Evolutionary conservation across 2,329 filamentous ascomycete genomes (phyloP), one percentile per base, ranked within the genome.

Genomic region (Calonectria multiphialidica): DNA sequence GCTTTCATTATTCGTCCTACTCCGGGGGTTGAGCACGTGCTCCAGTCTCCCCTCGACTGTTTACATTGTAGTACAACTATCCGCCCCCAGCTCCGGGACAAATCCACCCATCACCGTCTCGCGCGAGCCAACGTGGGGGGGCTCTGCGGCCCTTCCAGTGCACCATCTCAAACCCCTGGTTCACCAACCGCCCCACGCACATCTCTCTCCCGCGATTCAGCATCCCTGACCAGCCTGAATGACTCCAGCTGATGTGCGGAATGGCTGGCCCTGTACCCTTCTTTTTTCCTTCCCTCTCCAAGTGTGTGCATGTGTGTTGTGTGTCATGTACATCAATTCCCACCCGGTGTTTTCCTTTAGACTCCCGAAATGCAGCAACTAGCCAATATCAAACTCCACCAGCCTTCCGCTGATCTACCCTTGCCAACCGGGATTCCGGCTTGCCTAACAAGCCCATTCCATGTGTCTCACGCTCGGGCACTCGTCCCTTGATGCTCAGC

Each of bases 31-130:
- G 77, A 77, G 77, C 77, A 79, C 77, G 77, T 79, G 77, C 75
- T 67, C 61, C 62, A 57, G 50, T 76, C 50, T 70, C 35, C 67
- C 47, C 53, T 55, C 45, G 16, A 62, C 37, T 64, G 59, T 59
- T 33, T 59, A 47, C 44, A 47, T 10, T 37, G 44, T 47, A 40
- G 42, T 50, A 33, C 68, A 59, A 57, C 61, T 59, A 64, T 71
- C 53, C 69, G 72, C 64, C 71, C 70, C 68, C 68, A 66, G 68
- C 65, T 71, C 55, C 53, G 55, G 63, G 50, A 45, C 68, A 79
- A 75, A 74, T 64, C 78, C 77, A 78, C 78, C 78, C 78, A 80
- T 79, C 78, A 79, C 69, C 72, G 68, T 72, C 76, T 49, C 64
- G 71, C 49, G 40, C 76, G 75, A 70, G 75, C 73, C 78, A 79